Base-by-base conservation (phyloP, 306 rosid species). In the Castanopsis chinensis region DNA sequence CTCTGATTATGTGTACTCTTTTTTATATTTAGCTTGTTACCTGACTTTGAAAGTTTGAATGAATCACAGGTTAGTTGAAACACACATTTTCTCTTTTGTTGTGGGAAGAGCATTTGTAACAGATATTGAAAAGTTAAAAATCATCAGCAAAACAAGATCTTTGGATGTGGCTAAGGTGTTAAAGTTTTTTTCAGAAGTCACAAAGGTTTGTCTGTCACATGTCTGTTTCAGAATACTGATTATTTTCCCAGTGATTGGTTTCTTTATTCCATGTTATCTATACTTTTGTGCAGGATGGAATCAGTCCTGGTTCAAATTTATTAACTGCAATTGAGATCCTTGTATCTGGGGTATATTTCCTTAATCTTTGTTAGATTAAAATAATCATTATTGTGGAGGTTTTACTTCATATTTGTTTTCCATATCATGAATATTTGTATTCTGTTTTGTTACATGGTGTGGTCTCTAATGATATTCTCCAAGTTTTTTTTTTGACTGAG, bases 31-130 rank as follows among this genome's bases (percentile, higher is more conserved):
- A 72, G 43, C 77, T 83, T 82, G 12, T 72, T 52, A 37, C 71
- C 84, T 65, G 54, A 88, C 79, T 82, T 79, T 72, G 17, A 57
- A 83, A 70, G 83, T 79, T 77, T 81, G 85, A 71, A 57, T 84
- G 84, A 57, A 43, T 54, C 71, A 28, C 98, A 96, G 99, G 94
- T 87, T 96, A 91, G 98, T 91, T 78, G 99, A 96, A 90, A 93
- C 98, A 83, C 98, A 96, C 79, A 90, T 93, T 86, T 96, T 93
- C 94, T 96, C 98, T 51, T 96, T 96, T 83, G 99, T 96, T 78
- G 97, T 96, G 80, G 99, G 99, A 89, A 92, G 99, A 89, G 98
- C 99, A 69, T 96, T 96, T 89, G 99, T 96, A 78, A 89, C 98
- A 49, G 99, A 96, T 87, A 85, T 96, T 78, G 98, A 96, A 79